phyloP scores from a whole-genome alignment of 768 basidiomycete species.

The Xanthoconium stramineum region DNA sequence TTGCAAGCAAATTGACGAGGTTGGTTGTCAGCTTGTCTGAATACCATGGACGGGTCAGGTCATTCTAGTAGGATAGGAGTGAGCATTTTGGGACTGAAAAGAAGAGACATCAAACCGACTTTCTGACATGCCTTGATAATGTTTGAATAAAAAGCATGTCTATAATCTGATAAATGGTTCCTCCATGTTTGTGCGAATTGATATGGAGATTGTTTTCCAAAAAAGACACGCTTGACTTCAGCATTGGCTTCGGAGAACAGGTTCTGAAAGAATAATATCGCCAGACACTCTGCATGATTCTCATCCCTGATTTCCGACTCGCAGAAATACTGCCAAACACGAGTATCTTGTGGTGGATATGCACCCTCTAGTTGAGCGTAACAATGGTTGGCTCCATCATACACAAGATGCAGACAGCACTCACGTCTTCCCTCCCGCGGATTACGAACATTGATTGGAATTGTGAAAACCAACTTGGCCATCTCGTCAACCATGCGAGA shows the following conservation, averaged over 20 bases:
- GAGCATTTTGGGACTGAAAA: neutral
- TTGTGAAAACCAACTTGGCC: neutral
- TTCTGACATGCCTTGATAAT: neutral
- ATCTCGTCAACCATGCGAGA: neutral
- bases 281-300: neutral
- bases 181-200: neutral
- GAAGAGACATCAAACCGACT: neutral
- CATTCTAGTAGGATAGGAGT: neutral
- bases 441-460: neutral
- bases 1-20: neutral
- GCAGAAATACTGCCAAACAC: neutral
- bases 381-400: neutral
- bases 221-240: neutral
- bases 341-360: neutral
- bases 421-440: neutral
- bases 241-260: neutral
- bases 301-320: neutral
- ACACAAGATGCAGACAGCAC: neutral
- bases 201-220: neutral
- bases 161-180: neutral
- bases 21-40: neutral
- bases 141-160: neutral
- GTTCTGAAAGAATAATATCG: neutral
- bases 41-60: neutral
- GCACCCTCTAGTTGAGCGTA: neutral